Evolutionary conservation across 352 stramenopile species (phyloP), one percentile per base, ranked within the genome.

Genomic region (Aphanomyces stellatus): DNA sequence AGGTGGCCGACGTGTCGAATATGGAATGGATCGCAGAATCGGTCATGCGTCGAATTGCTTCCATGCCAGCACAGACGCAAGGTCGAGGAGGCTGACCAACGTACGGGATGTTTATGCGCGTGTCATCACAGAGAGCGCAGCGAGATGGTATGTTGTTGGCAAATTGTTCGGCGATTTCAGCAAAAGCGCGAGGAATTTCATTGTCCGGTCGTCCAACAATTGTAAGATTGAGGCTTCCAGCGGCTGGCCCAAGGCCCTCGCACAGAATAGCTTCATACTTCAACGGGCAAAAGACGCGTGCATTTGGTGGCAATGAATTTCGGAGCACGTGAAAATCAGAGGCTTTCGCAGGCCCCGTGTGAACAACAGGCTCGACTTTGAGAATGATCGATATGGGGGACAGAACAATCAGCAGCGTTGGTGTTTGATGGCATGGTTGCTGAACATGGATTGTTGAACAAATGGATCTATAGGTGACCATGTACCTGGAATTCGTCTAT

Each of bases 371-470:
- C 28, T 67, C 60, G 8, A 67, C 60, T 31, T 67, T 67, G 19
- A 67, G 49, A 24, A 67, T 67, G 49, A 67, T 67, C 37, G 60
- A 67, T 25, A 67, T 67, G 11, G 60, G 60, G 8, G 60, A 67
- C n/a, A 67, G 24, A 8, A 67, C 60, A 37, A 67, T 37, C 2
- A 67, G 60, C 24, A 67, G 49, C 15, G 60, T 67, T 5, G 60
- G 60, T 24, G 60, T 67, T 57, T 67, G 60, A 33, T 67, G 60
- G 41, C 60, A 53, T 11, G 60, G 60, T 67, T 67, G 60, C 60
- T 67, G 57, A n/a, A 33, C 34, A n/a, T 37, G 5, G 43, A 42
- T 3, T 33, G 5, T n/a, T n/a, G n/a, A n/a, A n/a, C 11, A 1
- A 15, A 19, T 35, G 34, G 17, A 2, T 60, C 15, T n/a, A 31